Evolutionary conservation across 345 rosid species (phyloP), one percentile per base, ranked within the genome.

Genomic region (Erodium maritimum): DNA sequence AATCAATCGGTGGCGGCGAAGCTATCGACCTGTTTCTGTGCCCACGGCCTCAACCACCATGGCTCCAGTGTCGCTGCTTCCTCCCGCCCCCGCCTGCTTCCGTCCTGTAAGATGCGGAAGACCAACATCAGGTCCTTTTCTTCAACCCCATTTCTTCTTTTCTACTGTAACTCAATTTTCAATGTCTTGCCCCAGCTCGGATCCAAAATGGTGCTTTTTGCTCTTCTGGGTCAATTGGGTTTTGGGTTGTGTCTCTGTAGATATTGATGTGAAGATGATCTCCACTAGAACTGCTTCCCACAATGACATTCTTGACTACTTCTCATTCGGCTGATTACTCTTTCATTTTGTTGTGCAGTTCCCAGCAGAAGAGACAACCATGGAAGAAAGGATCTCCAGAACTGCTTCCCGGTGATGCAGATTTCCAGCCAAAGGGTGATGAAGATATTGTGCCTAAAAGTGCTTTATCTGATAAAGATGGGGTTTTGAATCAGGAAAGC

Each of bases 101-200:
- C 80, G 75, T 77, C 84, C 37, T 91, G 87, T 67, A 86, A 77
- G 67, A 77, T 83, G 81, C 82, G 95, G 19, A 78, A 71, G 18
- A 84, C 82, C 25, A 72, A 73, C 55, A 67, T 75, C 69, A 73
- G 93, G 98, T 88, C 55, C 62, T 29, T 63, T 24, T 18, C 17
- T 71, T 65, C 13, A 18, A 23, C 23, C 54, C 19, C 52, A 48
- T 48, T 17, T n/a, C 3, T 17, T 52, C n/a, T 52, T 18, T 19
- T n/a, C 10, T 2, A 5, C 20, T 52, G 55, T 19, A 52, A 52
- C 8, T 25, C n/a, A n/a, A n/a, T n/a, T n/a, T n/a, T n/a, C n/a
- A n/a, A n/a, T n/a, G n/a, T n/a, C n/a, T 50, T 10, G 17, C 17
- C 17, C 19, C 19, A 6, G 19, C 5, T 11, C 13, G 22, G 13